Conservation (phyloP, 192 early-diverging fungal species). For the Haplosporangium gracile region DNA sequence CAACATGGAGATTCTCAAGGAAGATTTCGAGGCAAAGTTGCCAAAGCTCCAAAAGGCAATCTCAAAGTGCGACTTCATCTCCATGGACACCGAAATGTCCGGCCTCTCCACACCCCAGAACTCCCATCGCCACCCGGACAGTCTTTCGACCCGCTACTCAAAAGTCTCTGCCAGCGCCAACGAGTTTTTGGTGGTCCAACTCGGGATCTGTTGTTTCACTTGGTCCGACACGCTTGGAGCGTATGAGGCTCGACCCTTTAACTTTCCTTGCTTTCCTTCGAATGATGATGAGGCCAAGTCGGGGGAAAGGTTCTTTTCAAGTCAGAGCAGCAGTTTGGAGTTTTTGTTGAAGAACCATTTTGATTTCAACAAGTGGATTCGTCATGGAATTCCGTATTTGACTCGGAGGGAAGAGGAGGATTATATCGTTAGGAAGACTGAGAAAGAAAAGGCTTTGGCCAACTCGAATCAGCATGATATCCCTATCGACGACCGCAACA, state of each 20-base stretch:
- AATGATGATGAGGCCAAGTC: conserved; percentile 58
- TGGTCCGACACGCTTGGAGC: conserved; percentile 65
- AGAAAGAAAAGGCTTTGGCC: conserved; percentile 18
- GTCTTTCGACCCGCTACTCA: conserved; percentile 37
- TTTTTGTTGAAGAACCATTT: conserved; percentile 85
- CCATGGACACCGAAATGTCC: conserved; percentile 89
- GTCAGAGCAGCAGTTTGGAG: conserved; percentile 68
- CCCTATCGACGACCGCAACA: conserved; percentile 64
- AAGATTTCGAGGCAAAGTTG: conserved; percentile 71
- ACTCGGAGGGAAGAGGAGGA: conserved; percentile 70
- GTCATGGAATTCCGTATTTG: conserved; percentile 81
- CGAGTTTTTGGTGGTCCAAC: conserved; percentile 76
- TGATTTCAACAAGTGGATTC: conserved; percentile 93
- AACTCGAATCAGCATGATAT: conserved; percentile 40
- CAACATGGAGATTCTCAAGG: conserved; percentile 77
- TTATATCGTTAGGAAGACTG: conserved; percentile 19
- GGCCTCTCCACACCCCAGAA: conserved; percentile 53
- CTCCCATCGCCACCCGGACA: conserved; percentile 27
- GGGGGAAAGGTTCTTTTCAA: conserved; percentile 64
- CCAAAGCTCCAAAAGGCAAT: conserved; percentile 77
- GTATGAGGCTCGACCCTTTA: conserved; percentile 88
- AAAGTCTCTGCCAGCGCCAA: conserved; percentile 38
- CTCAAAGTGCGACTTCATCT: conserved; percentile 75
- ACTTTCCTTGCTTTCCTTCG: conserved; percentile 89
- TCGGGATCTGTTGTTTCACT: conserved; percentile 87